Evolutionary conservation across 129 eudicot species (phyloP), one percentile per base, ranked within the genome.

Genomic region (Erigeron canadensis): DNA sequence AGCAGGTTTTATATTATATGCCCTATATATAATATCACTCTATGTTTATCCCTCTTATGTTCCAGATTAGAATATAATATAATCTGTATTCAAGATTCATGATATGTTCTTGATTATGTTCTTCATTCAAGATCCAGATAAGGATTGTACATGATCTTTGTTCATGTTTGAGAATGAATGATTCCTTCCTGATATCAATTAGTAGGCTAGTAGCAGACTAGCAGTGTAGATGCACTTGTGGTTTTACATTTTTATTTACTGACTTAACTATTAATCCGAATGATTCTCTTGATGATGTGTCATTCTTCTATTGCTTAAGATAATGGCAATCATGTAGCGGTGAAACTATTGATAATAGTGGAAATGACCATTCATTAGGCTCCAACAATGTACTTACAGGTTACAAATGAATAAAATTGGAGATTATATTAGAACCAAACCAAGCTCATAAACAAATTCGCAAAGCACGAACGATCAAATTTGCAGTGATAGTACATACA

Each of bases 41-140:
- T 50, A 50, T 48, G 12, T 22, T 64, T 13, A 60, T 70, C 9
- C 46, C 68, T 67, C 39, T 19, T 48, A 63, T 47, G 66, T 61
- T 34, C 66, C 45, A 37, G 42, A 37, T 43, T 53, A 67, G n/a
- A 22, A 28, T 67, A n/a, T 67, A 74, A 42, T 53, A 67, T 23
- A 22, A 28, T 67, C 22, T 67, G 80, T 23, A 23, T 56, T 44
- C 45, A 17, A 28, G 61, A 56, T 66, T 56, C 39, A 4, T 66
- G 60, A 7, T 74, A 28, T 69, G 53, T 17, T 56, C 12, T 34
- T 42, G 69, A 67, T 57, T 67, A 44, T 10, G 39, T 62, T 62
- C 5, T 61, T 48, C 37, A 17, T 47, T 37, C 73, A 74, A 63
- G 63, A 48, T 73, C 41, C 64, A 9, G 64, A 55, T 16, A 55